phyloP scores from a whole-genome alignment of 257 asterid genomes.

The Solanum stenotomum region DNA sequence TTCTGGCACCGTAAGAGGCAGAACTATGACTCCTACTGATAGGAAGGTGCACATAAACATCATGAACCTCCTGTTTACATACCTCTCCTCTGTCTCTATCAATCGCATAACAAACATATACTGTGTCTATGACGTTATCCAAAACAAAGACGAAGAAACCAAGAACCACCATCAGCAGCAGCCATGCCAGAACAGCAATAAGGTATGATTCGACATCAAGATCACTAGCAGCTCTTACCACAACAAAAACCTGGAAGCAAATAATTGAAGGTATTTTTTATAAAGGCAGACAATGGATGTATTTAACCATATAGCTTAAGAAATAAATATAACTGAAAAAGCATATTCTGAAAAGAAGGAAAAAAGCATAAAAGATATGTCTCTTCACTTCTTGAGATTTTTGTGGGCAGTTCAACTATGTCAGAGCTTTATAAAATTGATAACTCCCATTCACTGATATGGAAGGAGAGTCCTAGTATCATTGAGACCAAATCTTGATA shows the following conservation, averaged over 20 bases:
- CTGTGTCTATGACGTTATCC: constrained; percentile 74
- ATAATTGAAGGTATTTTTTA: not conserved
- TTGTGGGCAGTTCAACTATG: not conserved
- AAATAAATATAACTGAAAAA: not conserved
- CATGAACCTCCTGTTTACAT: constrained; percentile 74
- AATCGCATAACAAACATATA: constrained; percentile 84
- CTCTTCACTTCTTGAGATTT: not conserved
- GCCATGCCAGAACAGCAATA: constrained; percentile 68
- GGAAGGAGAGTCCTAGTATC: not conserved
- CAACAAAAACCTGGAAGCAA: constrained; percentile 52
- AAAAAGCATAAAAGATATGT: not conserved
- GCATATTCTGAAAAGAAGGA: not conserved
- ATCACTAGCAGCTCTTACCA: constrained; percentile 42
- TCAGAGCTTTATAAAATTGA: not conserved
- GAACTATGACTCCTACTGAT: constrained; percentile 76
- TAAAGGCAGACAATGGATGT: not conserved
- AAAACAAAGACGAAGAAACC: constrained; percentile 68
- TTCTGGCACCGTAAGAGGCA: constrained; percentile 46
- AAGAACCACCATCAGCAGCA: constrained; percentile 51
- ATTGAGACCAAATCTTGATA: not conserved
- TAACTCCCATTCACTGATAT: not conserved
- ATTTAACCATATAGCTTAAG: not conserved
- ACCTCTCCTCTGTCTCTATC: constrained; percentile 91
- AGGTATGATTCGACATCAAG: constrained; percentile 71
- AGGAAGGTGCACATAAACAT: constrained; percentile 88